These are phyloP conservation scores for Calonectria pauciramosa DNA, from an alignment of 2,329 filamentous ascomycete genomes.

Conservation along the genomic window DNA sequence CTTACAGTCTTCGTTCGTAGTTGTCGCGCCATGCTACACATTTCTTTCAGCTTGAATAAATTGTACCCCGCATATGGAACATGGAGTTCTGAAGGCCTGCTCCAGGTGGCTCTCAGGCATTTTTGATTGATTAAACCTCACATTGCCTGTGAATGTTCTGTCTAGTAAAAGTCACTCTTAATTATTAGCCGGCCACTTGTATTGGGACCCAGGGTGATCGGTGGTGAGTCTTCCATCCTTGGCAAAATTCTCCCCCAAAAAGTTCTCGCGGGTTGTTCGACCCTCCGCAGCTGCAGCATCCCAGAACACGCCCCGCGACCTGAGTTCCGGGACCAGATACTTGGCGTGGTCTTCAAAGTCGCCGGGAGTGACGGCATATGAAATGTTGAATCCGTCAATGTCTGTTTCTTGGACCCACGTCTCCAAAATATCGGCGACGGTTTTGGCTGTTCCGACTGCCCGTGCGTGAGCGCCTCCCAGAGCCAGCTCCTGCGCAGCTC, in stretches of 20 bases:
- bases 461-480: constrained; percentile 55
- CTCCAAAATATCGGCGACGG: constrained; percentile 34
- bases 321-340: constrained; percentile 28
- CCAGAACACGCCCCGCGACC: constrained; percentile 21
- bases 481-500: constrained; percentile 67
- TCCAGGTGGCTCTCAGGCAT: no score
- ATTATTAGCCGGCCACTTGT: constrained; percentile 7
- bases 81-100: no score
- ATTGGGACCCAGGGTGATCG: constrained; percentile 21
- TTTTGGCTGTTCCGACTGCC: constrained; percentile 30
- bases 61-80: no score
- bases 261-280: constrained; percentile 22
- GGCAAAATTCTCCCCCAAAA: constrained; percentile 1
- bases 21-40: no score
- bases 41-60: no score
- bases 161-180: not conserved
- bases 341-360: constrained; percentile 32
- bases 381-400: constrained; percentile 36
- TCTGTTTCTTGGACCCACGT: constrained; percentile 29
- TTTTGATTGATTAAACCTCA: no score
- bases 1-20: no score
- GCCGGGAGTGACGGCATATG: constrained; percentile 27
- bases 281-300: not conserved
- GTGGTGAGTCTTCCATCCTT: not conserved
- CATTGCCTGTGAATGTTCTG: no score